Percentiles rank a stretch among this genome's conserved stretches.
These are phyloP conservation scores for Piromyces finnis DNA, from an alignment of 192 early-diverging fungal species.

Conservation along the genomic window DNA sequence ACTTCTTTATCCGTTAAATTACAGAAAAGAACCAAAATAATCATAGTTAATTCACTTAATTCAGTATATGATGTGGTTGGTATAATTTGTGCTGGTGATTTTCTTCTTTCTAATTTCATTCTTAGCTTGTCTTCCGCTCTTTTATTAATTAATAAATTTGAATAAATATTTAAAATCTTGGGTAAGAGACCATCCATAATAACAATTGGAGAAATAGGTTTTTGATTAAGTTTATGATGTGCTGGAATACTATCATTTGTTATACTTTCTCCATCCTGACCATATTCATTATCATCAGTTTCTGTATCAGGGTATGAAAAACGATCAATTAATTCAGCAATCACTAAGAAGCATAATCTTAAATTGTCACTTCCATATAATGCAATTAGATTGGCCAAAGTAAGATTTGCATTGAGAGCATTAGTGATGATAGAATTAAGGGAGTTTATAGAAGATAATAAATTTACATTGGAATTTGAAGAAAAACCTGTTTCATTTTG, in stretches of 20 bases:
- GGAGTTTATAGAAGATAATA: neutral
- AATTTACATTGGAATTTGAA: neutral
- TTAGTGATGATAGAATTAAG: neutral
- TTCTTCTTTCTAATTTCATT: neutral
- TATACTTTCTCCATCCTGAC: neutral
- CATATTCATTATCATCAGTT: neutral
- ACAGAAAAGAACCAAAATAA: neutral
- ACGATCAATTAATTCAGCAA: constrained; percentile 16
- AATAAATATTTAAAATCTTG: neutral
- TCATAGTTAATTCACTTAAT: neutral
- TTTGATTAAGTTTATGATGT: neutral
- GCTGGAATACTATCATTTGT: no score
- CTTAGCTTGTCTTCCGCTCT: neutral
- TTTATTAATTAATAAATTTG: neutral
- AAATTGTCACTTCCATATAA: constrained; percentile 7
- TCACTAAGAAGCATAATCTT: constrained; percentile 13
- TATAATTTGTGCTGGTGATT: neutral
- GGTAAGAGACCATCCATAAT: neutral
- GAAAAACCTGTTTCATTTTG: neutral
- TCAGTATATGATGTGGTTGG: neutral
- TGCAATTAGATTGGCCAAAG: neutral
- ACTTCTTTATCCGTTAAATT: neutral
- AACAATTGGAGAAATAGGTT: neutral
- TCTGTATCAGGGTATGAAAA: constrained; percentile 2
- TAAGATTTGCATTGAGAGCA: neutral